Base-by-base conservation (phyloP, 78 protist genomes). In the Chrysochromulina tobinii region DNA sequence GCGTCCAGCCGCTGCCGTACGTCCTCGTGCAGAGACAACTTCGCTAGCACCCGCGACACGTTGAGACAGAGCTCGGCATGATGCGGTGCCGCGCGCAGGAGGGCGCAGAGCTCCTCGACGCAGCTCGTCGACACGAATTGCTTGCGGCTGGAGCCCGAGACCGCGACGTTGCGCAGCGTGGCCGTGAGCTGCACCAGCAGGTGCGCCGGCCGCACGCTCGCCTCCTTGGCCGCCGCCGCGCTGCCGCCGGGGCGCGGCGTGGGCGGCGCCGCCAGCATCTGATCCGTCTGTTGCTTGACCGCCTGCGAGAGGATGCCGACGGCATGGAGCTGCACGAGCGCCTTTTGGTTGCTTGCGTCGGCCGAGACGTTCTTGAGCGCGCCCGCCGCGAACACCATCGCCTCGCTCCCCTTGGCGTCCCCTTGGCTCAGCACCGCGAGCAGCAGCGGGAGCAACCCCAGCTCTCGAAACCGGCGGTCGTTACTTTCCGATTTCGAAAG, bases 1-100 rank as follows among this genome's bases (percentile, higher is more conserved):
- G 50, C 81, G 50, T 73, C 14, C 14, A 51, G 1, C 55, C 1
- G 15, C 64, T 7, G 23, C 23, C 64, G 64, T 11, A 12, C 51
- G 18, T 53, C 87, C 17, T 25, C 91, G 54, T 59, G 27, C 21
- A 73, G 38, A 25, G 91, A 27, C 25, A 89, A 83, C 85, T 89
- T 89, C 57, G 69, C 59, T 66, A 89, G 83, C 21, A 89, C 27
- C 25, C 91, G 69, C 21, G 57, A 27, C 69, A 51, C 77, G 59
- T 89, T 69, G 69, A 77, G 54, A 20, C 73, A 25, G 38, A 69
- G 51, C 51, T 81, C 87, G 53, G 67, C 87, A 67, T 25, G 67
- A 7, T 5, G n/a, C 66, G 67, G 27, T 18, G 38, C 18, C 25
- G 1, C 3, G 67, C 5, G 53, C 67, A 17, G 18, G n/a, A 57